phyloP scores from a whole-genome alignment of 1,284 basidiomycete species.

The Pyrrhoderma noxium region DNA sequence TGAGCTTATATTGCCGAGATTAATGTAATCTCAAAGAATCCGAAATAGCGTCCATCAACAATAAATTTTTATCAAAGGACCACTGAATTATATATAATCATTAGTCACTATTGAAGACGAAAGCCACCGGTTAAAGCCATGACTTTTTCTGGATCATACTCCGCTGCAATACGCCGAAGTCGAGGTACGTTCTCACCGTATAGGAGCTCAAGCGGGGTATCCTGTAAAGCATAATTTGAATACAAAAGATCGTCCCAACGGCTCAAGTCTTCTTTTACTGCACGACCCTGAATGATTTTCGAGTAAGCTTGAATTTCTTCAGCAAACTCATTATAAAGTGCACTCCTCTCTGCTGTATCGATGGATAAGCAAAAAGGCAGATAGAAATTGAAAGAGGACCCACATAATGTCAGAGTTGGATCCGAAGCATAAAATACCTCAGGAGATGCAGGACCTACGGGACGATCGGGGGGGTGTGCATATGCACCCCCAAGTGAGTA shows the following conservation, averaged over 20 bases:
- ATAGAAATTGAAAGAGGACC: background rate
- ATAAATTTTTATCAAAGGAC: no score
- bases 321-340: conserved; percentile 3
- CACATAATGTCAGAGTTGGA: conserved; percentile 6
- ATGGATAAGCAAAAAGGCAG: background rate
- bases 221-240: conserved; percentile 19
- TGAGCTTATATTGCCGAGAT: no score
- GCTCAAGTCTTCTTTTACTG: conserved; percentile 14
- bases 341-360: background rate
- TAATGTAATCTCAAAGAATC: no score
- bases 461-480: conserved; percentile 7
- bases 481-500: conserved; percentile 12
- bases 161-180: conserved; percentile 4
- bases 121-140: conserved; percentile 16
- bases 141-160: conserved; percentile 12
- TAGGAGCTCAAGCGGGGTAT: conserved; percentile 17
- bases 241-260: conserved; percentile 19
- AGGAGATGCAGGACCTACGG: conserved; percentile 5
- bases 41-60: no score
- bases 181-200: conserved; percentile 17
- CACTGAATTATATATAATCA: no score
- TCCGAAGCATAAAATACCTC: background rate
- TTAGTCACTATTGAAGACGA: background rate
- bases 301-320: conserved; percentile 3
- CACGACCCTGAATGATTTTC: conserved; percentile 8